Conservation (phyloP, 2,329 filamentous ascomycete genomes). For the Zelopaecilomyces penicillatus region DNA sequence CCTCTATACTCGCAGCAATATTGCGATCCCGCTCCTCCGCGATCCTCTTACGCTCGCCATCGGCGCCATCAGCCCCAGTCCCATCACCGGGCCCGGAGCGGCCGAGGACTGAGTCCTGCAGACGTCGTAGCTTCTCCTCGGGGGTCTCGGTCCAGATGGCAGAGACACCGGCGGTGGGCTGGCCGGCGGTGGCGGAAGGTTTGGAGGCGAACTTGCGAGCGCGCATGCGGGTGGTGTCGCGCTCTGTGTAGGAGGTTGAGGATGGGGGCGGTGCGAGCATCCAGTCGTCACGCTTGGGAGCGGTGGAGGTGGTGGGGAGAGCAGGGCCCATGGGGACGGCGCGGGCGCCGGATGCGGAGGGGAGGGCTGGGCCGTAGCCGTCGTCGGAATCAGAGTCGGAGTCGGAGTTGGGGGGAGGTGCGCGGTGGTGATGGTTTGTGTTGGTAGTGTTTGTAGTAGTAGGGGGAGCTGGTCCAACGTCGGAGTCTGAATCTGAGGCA, state of each 20-base stretch:
- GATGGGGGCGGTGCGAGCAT: constrained; percentile 64
- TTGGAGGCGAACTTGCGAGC: constrained; percentile 74
- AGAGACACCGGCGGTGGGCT: constrained; percentile 40
- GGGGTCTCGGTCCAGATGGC: constrained; percentile 88
- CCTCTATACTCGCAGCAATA: constrained; percentile 42
- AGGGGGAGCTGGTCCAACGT: constrained; percentile 31
- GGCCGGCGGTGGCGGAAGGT: constrained; percentile 24
- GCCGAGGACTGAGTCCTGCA: constrained; percentile 77
- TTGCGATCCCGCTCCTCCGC: constrained; percentile 46
- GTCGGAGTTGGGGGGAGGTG: constrained; percentile 13
- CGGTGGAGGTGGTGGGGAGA: constrained; percentile 26
- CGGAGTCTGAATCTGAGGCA: constrained; percentile 21
- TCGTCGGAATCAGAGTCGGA: constrained; percentile 35
- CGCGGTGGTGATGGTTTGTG: no score
- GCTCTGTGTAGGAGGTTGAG: constrained; percentile 47
- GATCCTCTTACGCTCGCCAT: constrained; percentile 40
- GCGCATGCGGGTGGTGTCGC: constrained; percentile 75
- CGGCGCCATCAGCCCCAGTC: constrained; percentile 31
- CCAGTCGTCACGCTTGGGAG: constrained; percentile 71
- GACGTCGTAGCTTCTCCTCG: constrained; percentile 71
- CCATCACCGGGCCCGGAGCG: constrained; percentile 40
- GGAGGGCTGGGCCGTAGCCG: constrained; percentile 53
- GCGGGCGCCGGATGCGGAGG: constrained; percentile 37
- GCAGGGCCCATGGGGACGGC: constrained; percentile 35
- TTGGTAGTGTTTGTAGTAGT: constrained; percentile 18